phyloP scores from a whole-genome alignment of 495 filamentous ascomycete genomes.

The Tuber borchii region DNA sequence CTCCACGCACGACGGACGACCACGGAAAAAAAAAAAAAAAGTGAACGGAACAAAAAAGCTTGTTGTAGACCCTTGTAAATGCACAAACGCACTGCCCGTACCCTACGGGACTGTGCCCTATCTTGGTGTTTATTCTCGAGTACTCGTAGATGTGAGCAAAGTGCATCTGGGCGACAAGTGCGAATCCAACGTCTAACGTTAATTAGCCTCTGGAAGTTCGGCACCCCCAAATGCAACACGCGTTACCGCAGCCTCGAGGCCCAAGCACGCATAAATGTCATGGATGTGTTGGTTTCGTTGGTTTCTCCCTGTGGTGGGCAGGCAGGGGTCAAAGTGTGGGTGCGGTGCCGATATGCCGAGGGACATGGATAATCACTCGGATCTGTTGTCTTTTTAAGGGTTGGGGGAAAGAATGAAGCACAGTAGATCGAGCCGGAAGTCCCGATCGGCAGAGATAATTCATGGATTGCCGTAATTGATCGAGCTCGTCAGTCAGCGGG shows the following conservation, averaged over 20 bases:
- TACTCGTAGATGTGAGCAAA: background rate
- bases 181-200: background rate
- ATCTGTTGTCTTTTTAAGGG: background rate
- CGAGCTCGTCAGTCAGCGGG: background rate
- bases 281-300: background rate
- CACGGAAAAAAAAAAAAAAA: no score
- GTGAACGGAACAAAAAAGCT: background rate
- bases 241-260: background rate
- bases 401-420: background rate
- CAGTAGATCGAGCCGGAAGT: background rate
- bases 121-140: background rate
- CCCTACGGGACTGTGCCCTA: background rate
- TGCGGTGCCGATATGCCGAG: conserved; percentile 1
- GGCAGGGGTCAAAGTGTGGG: background rate
- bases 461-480: background rate
- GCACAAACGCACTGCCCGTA: background rate
- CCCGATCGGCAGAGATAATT: background rate
- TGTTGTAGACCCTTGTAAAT: background rate
- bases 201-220: background rate
- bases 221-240: background rate
- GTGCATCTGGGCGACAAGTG: background rate
- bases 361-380: background rate
- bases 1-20: background rate
- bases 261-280: background rate
- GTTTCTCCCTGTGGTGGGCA: background rate